phyloP scores from a whole-genome alignment of 805 yeast genomes.

The Candida silvatica region DNA sequence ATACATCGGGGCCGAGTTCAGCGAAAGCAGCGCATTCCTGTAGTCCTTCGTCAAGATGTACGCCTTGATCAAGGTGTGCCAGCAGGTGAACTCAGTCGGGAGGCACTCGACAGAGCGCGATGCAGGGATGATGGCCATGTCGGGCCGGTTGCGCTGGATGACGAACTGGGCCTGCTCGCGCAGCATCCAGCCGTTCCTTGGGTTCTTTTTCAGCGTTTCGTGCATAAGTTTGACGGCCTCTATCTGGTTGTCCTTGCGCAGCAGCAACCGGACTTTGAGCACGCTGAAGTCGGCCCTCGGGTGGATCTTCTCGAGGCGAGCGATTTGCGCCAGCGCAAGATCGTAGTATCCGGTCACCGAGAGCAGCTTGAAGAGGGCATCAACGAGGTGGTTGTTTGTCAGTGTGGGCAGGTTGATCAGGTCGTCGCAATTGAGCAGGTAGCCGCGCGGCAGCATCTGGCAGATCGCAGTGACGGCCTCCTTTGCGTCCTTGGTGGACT shows the following conservation, averaged over 20 bases:
- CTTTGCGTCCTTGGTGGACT: constrained; percentile 26
- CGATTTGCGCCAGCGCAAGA: constrained; percentile 32
- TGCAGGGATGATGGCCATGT: constrained; percentile 52
- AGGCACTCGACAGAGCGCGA: constrained; percentile 51
- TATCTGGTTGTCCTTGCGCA: constrained; percentile 34
- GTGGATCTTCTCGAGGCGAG: constrained; percentile 10
- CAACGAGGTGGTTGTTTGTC: constrained; percentile 44
- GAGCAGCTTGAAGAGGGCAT: constrained; percentile 35
- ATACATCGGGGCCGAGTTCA: constrained; percentile 73
- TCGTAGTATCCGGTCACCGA: constrained; percentile 30
- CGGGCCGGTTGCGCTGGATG: constrained; percentile 41
- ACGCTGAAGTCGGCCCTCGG: constrained; percentile 17
- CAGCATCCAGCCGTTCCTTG: constrained; percentile 52
- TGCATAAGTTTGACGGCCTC: constrained; percentile 38
- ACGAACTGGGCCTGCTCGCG: constrained; percentile 59
- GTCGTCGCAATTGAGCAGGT: constrained; percentile 34
- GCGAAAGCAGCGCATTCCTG: constrained; percentile 51
- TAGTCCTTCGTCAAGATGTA: constrained; percentile 50
- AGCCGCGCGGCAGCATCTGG: constrained; percentile 37
- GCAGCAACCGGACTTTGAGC: constrained; percentile 33
- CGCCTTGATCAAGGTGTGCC: constrained; percentile 58
- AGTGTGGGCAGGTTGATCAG: constrained; percentile 25
- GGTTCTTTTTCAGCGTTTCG: constrained; percentile 27
- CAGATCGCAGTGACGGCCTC: constrained; percentile 31
- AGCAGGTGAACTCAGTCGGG: constrained; percentile 70